phyloP scores from a whole-genome alignment of 805 yeast species.

The Groenewaldozyma salmanticensis region DNA sequence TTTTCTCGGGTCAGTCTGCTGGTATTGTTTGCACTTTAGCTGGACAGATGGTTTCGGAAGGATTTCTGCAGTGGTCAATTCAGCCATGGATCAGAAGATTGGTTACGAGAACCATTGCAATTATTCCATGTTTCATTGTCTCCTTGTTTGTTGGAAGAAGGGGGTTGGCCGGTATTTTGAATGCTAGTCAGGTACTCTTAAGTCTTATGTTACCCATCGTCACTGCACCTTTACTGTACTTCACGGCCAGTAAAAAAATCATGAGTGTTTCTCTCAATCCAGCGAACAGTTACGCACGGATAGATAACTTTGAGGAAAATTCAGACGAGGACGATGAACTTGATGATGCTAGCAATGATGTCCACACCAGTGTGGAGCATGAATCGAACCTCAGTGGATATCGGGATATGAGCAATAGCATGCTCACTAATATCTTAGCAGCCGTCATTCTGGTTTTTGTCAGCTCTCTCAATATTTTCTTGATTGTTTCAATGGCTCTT shows the following conservation, averaged over 20 bases:
- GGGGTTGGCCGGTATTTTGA: constrained; percentile 62
- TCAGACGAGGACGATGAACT: neutral
- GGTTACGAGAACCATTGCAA: constrained; percentile 73
- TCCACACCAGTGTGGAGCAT: constrained; percentile 3
- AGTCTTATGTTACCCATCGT: constrained; percentile 77
- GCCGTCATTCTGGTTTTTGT: constrained; percentile 60
- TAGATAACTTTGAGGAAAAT: neutral
- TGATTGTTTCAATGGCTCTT: constrained; percentile 41
- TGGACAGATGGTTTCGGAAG: constrained; percentile 90
- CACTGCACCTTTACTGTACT: constrained; percentile 77
- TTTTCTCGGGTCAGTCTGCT: constrained; percentile 90
- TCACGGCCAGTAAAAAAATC: constrained; percentile 58
- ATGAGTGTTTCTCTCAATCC: constrained; percentile 37
- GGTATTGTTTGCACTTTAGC: constrained; percentile 91
- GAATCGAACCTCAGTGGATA: constrained; percentile 12
- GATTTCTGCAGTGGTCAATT: constrained; percentile 70
- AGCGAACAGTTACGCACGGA: neutral
- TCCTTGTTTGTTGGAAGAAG: constrained; percentile 67
- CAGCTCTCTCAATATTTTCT: constrained; percentile 59
- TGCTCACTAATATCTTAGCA: constrained; percentile 43
- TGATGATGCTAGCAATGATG: neutral
- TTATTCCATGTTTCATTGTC: constrained; percentile 73
- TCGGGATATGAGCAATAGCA: constrained; percentile 65
- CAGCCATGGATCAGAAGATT: constrained; percentile 76
- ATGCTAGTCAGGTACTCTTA: constrained; percentile 74